Conservation (phyloP, 805 yeast genomes). For the Kodamaea hsintzibuensis region DNA sequence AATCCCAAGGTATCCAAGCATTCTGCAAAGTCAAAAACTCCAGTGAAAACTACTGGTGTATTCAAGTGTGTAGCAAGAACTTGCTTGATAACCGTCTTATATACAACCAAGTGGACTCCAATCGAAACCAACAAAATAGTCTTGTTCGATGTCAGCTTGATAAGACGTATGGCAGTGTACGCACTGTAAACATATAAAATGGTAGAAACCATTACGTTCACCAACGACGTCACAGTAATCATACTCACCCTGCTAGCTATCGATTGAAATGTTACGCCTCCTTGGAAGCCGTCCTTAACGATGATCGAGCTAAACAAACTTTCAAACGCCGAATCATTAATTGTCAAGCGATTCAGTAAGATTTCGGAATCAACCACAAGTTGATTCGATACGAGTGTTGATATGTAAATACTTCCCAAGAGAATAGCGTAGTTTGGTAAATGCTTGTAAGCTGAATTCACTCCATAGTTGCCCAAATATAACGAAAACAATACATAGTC, state of each 20-base stretch:
- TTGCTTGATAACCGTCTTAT: constrained; percentile 8
- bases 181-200: background rate
- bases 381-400: constrained; percentile 6
- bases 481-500: constrained; percentile 1
- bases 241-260: background rate
- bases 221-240: background rate
- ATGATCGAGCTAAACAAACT: constrained; percentile 6
- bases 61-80: background rate
- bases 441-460: background rate
- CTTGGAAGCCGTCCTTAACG: constrained; percentile 2
- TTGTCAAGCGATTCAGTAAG: background rate
- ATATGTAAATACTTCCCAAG: constrained; percentile 1
- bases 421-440: background rate
- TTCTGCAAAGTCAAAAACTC: constrained; percentile 13
- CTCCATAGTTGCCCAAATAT: constrained; percentile 5
- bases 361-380: constrained; percentile 1
- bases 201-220: constrained; percentile 1
- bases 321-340: constrained; percentile 6
- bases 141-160: background rate
- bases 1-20: constrained; percentile 5
- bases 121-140: constrained; percentile 2
- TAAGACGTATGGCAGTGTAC: background rate
- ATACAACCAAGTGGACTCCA: constrained; percentile 10
- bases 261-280: background rate
- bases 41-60: constrained; percentile 8